Evolutionary conservation across 805 yeast species (phyloP), one percentile per base, ranked within the genome.

Genomic region (Debaryomyces tyrocola): DNA sequence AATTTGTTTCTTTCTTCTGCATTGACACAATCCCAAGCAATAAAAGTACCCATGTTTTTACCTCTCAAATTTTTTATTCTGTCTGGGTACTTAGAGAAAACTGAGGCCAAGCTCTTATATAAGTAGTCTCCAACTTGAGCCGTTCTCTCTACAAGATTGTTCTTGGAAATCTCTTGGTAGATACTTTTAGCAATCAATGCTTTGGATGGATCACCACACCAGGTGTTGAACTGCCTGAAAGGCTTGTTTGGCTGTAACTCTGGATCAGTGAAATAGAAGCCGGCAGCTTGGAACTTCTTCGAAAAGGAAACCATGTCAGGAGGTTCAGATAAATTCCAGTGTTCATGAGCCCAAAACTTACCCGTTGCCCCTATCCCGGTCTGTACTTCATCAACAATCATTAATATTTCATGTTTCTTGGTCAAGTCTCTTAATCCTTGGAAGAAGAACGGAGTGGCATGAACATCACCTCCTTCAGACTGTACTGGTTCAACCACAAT

Each of bases 301-400:
- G 92, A 85, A 74, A 87, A 87, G 6, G 95, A 87, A 48, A 87
- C 92, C 65, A 87, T 77, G 67, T 87, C 96, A 40, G 96, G 90
- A 38, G 90, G 81, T 39, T 87, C 80, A 43, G 84, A 62, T 53
- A 88, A 71, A 64, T 85, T 77, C 75, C 87, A 88, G 72, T 86
- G 87, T 73, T 88, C 95, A 66, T 88, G 95, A 41, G 88, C 91
- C 96, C 96, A 87, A 74, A 88, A 70, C 54, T 74, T 73, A 63
- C 96, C 96, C 31, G 95, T 84, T 49, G 92, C 92, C 62, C 90
- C 95, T 48, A 88, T 84, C 64, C 96, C 96, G 47, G 96, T 88
- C 73, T 87, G 96, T 47, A 87, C 96, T 70, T 87, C 96, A 63
- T 87, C 96, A 52, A 87, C 80, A 53, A 87, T 88, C 72, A 85